These are phyloP conservation scores for Cladophialophora carrionii DNA, from an alignment of 2,329 filamentous ascomycete species.

Conservation along the genomic window DNA sequence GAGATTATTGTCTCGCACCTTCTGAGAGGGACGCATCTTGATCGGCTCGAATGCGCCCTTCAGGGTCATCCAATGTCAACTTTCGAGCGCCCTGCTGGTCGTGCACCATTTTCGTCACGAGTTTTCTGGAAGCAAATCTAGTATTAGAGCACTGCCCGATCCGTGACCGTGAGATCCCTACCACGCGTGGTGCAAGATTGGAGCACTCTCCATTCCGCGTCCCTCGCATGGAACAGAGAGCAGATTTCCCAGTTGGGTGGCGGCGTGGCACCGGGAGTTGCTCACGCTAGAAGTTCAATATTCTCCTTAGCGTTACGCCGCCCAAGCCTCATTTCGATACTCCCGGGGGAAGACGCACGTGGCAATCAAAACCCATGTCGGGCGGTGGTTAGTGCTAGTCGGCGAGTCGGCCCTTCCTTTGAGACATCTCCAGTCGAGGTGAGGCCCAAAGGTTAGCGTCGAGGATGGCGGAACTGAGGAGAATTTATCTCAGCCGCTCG, in stretches of 20 bases:
- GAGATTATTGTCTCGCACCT: not conserved
- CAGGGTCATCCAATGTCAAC: not conserved
- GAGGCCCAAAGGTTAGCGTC: not conserved
- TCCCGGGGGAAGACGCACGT: slow-evolving; percentile 19
- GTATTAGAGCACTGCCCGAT: not conserved
- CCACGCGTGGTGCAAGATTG: slow-evolving; percentile 2
- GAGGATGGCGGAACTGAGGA: not conserved
- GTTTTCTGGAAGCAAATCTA: not conserved
- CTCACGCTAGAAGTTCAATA: slow-evolving; percentile 9
- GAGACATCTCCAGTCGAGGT: slow-evolving; percentile 15
- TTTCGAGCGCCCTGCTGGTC: not conserved
- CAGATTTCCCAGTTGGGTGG: slow-evolving; percentile 1
- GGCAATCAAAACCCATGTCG: slow-evolving; percentile 23
- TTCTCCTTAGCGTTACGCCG: slow-evolving; percentile 23
- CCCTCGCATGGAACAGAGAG: not conserved
- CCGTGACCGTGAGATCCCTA: slow-evolving; percentile 9
- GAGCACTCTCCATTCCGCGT: not conserved
- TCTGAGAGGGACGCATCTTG: not conserved
- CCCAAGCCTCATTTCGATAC: slow-evolving; percentile 17
- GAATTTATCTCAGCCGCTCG: not conserved
- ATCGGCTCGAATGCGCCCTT: not conserved
- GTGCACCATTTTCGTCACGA: not conserved
- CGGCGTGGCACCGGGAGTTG: slow-evolving; percentile 9
- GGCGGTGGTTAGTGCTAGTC: slow-evolving; percentile 9
- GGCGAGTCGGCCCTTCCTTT: slow-evolving; percentile 11